Percentiles rank a stretch among this genome's conserved stretches.
phyloP scores from a whole-genome alignment of 1,139 yeast genomes.

The Sugiyamaella pinicola region DNA sequence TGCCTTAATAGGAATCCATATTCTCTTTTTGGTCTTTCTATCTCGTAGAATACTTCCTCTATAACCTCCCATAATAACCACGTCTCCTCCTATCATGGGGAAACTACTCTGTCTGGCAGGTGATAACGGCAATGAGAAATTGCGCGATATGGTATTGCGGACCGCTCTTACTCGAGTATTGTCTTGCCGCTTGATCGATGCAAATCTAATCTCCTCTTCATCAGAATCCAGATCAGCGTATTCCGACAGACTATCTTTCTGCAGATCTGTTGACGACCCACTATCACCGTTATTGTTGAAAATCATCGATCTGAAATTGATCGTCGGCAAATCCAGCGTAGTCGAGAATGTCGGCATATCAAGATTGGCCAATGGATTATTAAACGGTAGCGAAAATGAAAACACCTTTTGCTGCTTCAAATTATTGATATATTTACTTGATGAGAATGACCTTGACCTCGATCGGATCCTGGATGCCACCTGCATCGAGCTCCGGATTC shows the following conservation, averaged over 20 bases:
- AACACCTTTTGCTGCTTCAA: slow-evolving; percentile 33
- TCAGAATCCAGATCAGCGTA: slow-evolving; percentile 16
- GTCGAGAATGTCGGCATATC: slow-evolving; percentile 27
- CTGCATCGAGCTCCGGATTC: neutral
- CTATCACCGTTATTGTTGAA: slow-evolving; percentile 9
- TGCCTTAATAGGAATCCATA: slow-evolving; percentile 88
- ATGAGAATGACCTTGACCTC: slow-evolving; percentile 12
- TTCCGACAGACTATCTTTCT: slow-evolving; percentile 16
- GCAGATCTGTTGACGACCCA: slow-evolving; percentile 7
- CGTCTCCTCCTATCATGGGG: slow-evolving; percentile 66
- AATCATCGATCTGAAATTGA: slow-evolving; percentile 19
- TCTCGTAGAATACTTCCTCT: slow-evolving; percentile 83
- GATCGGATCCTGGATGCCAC: neutral
- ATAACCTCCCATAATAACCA: slow-evolving; percentile 83
- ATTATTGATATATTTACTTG: slow-evolving; percentile 12
- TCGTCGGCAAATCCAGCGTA: slow-evolving; percentile 14
- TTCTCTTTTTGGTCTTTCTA: slow-evolving; percentile 59
- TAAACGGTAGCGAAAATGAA: slow-evolving; percentile 40
- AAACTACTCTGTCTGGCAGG: slow-evolving; percentile 34
- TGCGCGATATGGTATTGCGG: slow-evolving; percentile 60
- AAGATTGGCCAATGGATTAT: slow-evolving; percentile 36
- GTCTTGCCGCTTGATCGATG: slow-evolving; percentile 59
- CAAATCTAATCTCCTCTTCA: slow-evolving; percentile 61
- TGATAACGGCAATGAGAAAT: slow-evolving; percentile 34
- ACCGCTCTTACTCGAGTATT: slow-evolving; percentile 71